Evolutionary conservation across 2,329 filamentous ascomycete genomes (phyloP), one percentile per base, ranked within the genome.

Genomic region (Corniculantispora saksenae): DNA sequence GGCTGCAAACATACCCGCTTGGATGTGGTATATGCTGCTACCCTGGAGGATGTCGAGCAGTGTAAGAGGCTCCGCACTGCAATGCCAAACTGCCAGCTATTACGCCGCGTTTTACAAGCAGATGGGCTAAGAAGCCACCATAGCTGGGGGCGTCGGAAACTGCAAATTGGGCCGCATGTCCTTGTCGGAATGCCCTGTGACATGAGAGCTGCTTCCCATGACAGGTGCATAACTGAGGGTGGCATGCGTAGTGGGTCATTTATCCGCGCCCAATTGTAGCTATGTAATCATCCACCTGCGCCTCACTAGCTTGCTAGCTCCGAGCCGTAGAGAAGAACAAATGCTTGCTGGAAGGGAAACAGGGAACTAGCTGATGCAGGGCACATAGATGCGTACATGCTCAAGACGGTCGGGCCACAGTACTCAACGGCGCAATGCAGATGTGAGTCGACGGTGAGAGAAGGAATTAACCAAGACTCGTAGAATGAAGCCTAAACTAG

Each of bases 401-500:
- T 38, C 32, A 27, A 51, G 25, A 35, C 7, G 40, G 40, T 2
- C 5, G 25, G 19, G 13, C n/a, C 23, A 40, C 27, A 50, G 17
- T 25, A 27, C 19, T 38, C 29, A n/a, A 32, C 51, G 15, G 48
- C 23, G 25, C 23, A 23, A 29, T 47, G 59, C 38, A 47, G 15
- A 40, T 27, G 13, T 8, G 57, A 19, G 21, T 19, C 17, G 35
- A 56, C 40, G 53, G 35, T 15, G 43, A 48, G 25, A 51, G 12
- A 40, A 8, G 27, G n/a, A 27, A 60, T 38, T n/a, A 25, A 50
- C 12, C 13, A 29, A 38, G 45, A 38, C 23, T 47, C 38, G 50
- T 61, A 61, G 32, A 15, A 61, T 61, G 38, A 45, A 29, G 35
- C 59, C 59, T 12, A n/a, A 54, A 45, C n/a, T 17, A 19, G 47